Base-by-base conservation (phyloP, 345 rosid species). In the Eucalyptus microcorys region DNA sequence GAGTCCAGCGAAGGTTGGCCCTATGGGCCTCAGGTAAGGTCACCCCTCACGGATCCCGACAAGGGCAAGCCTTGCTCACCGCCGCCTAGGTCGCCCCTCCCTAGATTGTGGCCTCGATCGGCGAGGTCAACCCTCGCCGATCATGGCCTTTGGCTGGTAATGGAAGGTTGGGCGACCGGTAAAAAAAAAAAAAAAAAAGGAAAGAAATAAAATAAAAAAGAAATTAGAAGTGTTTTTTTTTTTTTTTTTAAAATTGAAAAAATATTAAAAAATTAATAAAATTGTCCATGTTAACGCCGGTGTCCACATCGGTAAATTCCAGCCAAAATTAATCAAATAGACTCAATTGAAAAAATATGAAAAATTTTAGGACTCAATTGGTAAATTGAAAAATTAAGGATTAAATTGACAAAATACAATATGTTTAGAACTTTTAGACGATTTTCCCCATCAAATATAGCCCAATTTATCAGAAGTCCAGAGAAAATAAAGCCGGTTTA, bases 321-420 rank as follows among this genome's bases (percentile, higher is more conserved):
- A 2, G 1, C 3, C 7, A 49, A 49, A 49, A 49, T 49, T 49
- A 0, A 15, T 49, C 0, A 5, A 6, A 49, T 15, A 49, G 19
- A 49, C 52, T 49, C 0, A 15, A 48, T 48, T 15, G 3, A 49
- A 0, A 49, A 49, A 49, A 49, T 2, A 0, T 14, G 52, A 49
- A 49, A 49, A 49, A 1, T 0, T 49, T 1, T 49, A 49, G 0
- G 0, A 14, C 1, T 49, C 52, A 14, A 49, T 49, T 1, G 0
- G 0, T 49, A 49, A 49, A 2, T 49, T 49, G 16, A 49, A 49
- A 49, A 49, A 6, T 49, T 49, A 6, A 6, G 0, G 0, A 15
- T 0, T 6, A 0, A 49, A 49, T 49, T 49, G 3, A 49, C 0
- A 15, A 15, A 49, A 15, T 15, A 49, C 0, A 49, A 49, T 49